A percentile compares a stretch with the other conserved stretches of the same genome.
phyloP scores from a whole-genome alignment of 176 grass and related monocot species.

The Bothriochloa decipiens region DNA sequence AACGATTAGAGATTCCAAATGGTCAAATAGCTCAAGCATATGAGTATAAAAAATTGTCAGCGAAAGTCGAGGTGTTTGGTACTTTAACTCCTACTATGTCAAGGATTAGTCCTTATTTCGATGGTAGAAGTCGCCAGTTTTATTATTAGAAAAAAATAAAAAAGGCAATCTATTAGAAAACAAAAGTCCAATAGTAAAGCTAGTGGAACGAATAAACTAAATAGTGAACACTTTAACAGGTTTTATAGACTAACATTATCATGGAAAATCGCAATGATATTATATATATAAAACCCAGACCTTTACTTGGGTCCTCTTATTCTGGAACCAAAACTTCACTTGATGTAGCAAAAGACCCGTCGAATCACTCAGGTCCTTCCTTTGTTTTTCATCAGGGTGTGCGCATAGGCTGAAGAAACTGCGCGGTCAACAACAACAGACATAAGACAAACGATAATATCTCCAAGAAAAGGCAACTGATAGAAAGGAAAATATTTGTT shows the following conservation, averaged over 20 bases:
- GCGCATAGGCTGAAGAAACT: constrained; percentile 48
- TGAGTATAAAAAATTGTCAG: background rate
- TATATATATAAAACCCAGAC: constrained; percentile 24
- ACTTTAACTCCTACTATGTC: background rate
- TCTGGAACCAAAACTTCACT: constrained; percentile 66
- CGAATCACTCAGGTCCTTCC: constrained; percentile 17
- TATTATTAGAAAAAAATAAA: background rate
- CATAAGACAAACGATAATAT: background rate
- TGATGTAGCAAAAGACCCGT: constrained; percentile 28
- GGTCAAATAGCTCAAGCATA: background rate
- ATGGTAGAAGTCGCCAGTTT: background rate
- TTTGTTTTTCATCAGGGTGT: constrained; percentile 43
- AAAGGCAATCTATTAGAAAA: background rate
- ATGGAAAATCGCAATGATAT: constrained; percentile 18
- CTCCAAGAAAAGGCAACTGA: background rate
- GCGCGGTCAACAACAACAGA: constrained; percentile 31
- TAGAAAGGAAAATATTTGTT: background rate
- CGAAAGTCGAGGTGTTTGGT: background rate
- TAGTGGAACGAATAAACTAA: background rate
- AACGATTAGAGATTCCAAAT: constrained; percentile 24
- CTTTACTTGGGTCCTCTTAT: constrained; percentile 55
- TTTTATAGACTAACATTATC: background rate
- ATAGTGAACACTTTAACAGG: background rate
- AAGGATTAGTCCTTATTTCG: background rate
- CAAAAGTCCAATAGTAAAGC: background rate